Evolutionary conservation across 768 basidiomycete genomes (phyloP), one percentile per base, ranked within the genome.

Genomic region (Auricularia heimuer): DNA sequence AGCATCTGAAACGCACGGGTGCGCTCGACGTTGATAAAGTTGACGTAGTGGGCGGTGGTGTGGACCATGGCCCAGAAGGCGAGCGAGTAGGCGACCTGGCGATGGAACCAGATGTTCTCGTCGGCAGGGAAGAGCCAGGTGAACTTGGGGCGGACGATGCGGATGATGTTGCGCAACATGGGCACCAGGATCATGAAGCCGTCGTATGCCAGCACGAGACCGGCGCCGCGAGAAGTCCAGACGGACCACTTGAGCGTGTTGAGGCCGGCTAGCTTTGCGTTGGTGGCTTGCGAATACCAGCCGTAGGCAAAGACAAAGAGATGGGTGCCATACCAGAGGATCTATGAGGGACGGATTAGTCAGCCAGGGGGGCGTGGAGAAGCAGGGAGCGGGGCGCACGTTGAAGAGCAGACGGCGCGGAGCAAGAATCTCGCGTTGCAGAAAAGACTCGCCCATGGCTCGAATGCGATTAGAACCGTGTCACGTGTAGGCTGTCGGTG

Each of bases 31-130:
- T 92, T 94, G 78, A 93, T 85, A 73, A 94, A 94, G 76, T 94
- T 95, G 77, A 92, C 86, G 70, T 94, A 96, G 77, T 96, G 94
- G 8, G 92, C 89, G 3, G 94, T 95, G 4, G 90, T 90, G 76
- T 98, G 94, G 0, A 96, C 88, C 83, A 92, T 88, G 8, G 90
- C 78, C 88, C 89, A 95, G 78, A 96, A 94, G 3, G 92, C 88
- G 84, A 95, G 87, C 6, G 89, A 90, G 75, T 97, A 98, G 18
- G 94, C 94, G 54, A 96, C 90, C 72, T 95, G 93, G 65, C 92
- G 81, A 75, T 97, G 94, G 81, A 90, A 94, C 94, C 94, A 95
- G 71, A 96, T 89, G 69, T 92, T 92, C 79, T 96, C 94, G 74
- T 98, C 94, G 65, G 90, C 88, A 16, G 94, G 94, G 80, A 96